These are phyloP conservation scores for Penicillium paneum DNA, from an alignment of 2,329 filamentous ascomycete species.

Conservation along the genomic window DNA sequence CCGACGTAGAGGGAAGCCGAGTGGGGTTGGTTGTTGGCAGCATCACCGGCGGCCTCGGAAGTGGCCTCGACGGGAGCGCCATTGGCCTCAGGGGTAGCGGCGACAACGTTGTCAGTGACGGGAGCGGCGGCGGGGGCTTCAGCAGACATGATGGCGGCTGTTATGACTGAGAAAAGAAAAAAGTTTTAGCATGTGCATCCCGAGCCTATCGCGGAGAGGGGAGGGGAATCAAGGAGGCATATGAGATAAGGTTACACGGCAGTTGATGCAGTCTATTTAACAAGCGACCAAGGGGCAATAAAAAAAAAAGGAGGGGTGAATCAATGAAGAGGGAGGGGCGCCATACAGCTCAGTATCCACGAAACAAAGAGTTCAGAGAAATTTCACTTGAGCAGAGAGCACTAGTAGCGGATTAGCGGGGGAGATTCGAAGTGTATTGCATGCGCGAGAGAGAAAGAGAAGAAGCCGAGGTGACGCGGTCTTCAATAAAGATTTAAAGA, in stretches of 20 bases:
- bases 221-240: conserved; percentile 9
- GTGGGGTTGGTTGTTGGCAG: conserved; percentile 75
- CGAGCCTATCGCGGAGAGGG: conserved; percentile 3
- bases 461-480: background rate
- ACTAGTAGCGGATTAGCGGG: conserved; percentile 6
- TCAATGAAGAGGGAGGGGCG: conserved; percentile 8
- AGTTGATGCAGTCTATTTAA: conserved; percentile 14
- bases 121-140: conserved; percentile 74
- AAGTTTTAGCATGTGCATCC: conserved; percentile 15
- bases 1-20: conserved; percentile 98
- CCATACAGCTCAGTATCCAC: conserved; percentile 14
- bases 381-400: conserved; percentile 13
- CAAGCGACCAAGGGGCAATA: background rate
- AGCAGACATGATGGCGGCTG: conserved; percentile 71
- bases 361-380: conserved; percentile 16
- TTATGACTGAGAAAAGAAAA: conserved; percentile 52
- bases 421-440: background rate
- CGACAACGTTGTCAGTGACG: conserved; percentile 58
- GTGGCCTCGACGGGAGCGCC: conserved; percentile 62
- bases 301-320: conserved; percentile 4
- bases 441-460: background rate
- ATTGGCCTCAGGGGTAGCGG: conserved; percentile 58
- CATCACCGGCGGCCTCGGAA: conserved; percentile 41
- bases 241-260: conserved; percentile 13
- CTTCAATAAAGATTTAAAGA: background rate